phyloP scores from a whole-genome alignment of 192 early-diverging fungal species.

The Umbelopsis isabellina region DNA sequence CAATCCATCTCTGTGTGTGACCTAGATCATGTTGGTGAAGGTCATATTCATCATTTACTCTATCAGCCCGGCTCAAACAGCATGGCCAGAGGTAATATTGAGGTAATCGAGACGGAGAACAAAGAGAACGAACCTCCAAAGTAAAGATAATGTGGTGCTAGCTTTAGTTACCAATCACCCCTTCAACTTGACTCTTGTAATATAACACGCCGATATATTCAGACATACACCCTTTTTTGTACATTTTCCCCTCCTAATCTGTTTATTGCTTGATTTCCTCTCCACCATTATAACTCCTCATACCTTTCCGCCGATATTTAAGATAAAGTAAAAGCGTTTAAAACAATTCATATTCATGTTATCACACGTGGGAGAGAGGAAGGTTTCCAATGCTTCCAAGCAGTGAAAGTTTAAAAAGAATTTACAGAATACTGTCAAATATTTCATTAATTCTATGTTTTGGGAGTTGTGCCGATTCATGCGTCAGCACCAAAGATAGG shows the following conservation, averaged over 20 bases:
- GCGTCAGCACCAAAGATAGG: no score
- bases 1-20: conserved; percentile 61
- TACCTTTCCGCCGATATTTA: not conserved
- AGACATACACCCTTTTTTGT: not conserved
- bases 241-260: not conserved
- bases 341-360: not conserved
- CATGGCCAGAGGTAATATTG: conserved; percentile 27
- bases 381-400: no score
- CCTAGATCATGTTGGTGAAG: conserved; percentile 1
- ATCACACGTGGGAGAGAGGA: not conserved
- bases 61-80: conserved; percentile 22
- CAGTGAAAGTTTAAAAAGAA: no score
- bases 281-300: not conserved
- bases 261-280: not conserved
- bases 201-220: no score
- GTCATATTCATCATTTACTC: conserved; percentile 38
- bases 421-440: no score
- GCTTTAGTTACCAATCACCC: not conserved
- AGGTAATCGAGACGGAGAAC: conserved; percentile 11
- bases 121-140: conserved; percentile 25
- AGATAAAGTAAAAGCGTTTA: not conserved
- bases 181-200: no score
- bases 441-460: no score
- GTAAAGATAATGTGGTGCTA: not conserved
- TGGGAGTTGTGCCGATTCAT: no score